phyloP scores from a whole-genome alignment of 176 grass and related monocot species.

The Aegilops umbellulata region DNA sequence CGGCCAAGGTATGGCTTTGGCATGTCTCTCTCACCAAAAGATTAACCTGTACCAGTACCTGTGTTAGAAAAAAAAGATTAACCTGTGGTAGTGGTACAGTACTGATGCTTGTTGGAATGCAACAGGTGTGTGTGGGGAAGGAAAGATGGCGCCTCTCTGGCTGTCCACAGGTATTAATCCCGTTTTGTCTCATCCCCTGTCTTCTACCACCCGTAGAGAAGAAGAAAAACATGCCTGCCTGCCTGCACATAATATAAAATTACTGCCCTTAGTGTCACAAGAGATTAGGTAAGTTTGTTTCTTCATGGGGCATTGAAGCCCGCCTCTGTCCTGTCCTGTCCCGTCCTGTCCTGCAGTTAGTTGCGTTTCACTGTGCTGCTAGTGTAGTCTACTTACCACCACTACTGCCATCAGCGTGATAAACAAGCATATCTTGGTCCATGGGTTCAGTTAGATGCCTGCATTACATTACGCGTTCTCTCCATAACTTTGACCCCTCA shows the following conservation, averaged over 20 bases:
- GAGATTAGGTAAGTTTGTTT: not conserved
- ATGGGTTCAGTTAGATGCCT: constrained; percentile 18
- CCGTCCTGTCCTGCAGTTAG: constrained; percentile 21
- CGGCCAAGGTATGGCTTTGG: constrained; percentile 34
- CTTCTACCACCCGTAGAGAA: not conserved
- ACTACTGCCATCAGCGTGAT: not conserved
- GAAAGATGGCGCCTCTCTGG: not conserved
- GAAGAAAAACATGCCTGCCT: not conserved
- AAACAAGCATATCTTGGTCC: constrained; percentile 25
- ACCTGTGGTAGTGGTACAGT: too few relatives aligned
- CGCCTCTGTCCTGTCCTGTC: constrained; percentile 14
- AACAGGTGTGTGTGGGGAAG: not conserved
- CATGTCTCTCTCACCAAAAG: not conserved
- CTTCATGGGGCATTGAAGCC: constrained; percentile 17
- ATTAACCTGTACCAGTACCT: not conserved
- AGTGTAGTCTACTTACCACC: not conserved
- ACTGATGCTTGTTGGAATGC: not conserved
- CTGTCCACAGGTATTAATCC: constrained; percentile 20
- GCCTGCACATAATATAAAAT: not conserved
- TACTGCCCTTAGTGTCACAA: constrained; percentile 2
- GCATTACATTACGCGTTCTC: not conserved
- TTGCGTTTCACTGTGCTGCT: constrained; percentile 5
- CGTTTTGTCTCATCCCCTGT: constrained; percentile 27
- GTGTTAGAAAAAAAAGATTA: not conserved
- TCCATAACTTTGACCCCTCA: constrained; percentile 36